Percentiles rank a stretch among this genome's conserved stretches.
These are phyloP conservation scores for Biscutella laevigata DNA, from an alignment of 441 rosid genomes.

Conservation along the genomic window DNA sequence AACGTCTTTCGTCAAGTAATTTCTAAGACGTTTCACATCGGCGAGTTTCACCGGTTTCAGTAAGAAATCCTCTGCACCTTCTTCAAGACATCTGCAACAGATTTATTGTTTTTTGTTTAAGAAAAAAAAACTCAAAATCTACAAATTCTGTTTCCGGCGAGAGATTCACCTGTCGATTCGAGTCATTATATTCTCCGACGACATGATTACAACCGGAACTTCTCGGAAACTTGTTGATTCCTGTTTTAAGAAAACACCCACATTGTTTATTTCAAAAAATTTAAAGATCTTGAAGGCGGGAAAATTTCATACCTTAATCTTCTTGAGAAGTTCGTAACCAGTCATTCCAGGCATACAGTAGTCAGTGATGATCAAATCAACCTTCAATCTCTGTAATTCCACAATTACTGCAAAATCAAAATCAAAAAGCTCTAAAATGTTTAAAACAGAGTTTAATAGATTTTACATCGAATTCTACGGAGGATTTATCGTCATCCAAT, in stretches of 20 bases:
- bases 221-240: conserved; percentile 61
- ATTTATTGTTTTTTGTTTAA: not conserved
- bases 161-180: conserved; percentile 57
- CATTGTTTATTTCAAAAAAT: not conserved
- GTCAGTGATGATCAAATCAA: too few species aligned
- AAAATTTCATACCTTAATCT: conserved; percentile 49
- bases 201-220: conserved; percentile 84
- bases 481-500: conserved; percentile 42
- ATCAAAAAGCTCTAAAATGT: not conserved
- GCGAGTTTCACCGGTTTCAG: conserved; percentile 86
- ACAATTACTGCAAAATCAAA: not conserved
- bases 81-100: conserved; percentile 60
- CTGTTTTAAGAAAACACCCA: conserved; percentile 25
- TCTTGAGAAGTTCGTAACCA: conserved; percentile 81
- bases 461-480: conserved; percentile 37
- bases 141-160: not conserved
- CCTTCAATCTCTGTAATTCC: conserved; percentile 48
- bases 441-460: not conserved
- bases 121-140: too few species aligned
- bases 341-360: conserved; percentile 99
- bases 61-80: conserved; percentile 94
- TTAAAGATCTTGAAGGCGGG: not conserved
- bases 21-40: conserved; percentile 70
- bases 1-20: conserved; percentile 37
- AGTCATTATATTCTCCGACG: conserved; percentile 73